A percentile compares a stretch with the other conserved stretches of the same genome.
phyloP scores from a whole-genome alignment of 2,329 filamentous ascomycete species.

The Dothideomycetidae sp. region DNA sequence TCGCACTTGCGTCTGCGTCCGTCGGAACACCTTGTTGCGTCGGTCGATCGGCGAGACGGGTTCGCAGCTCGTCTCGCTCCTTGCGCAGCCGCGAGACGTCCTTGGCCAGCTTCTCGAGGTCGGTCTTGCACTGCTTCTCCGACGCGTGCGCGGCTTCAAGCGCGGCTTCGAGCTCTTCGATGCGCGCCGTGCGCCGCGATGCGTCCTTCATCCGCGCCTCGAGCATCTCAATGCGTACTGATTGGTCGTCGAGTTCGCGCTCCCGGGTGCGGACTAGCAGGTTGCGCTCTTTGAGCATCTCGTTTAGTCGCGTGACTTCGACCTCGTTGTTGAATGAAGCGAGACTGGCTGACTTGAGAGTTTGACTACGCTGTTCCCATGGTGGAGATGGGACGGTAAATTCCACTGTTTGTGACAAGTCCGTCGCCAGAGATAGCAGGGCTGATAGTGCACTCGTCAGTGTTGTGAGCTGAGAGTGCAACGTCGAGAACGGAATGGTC shows the following conservation, averaged over 20 bases:
- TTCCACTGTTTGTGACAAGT: conserved; percentile 32
- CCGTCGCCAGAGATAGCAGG: conserved; percentile 46
- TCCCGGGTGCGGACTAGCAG: conserved; percentile 40
- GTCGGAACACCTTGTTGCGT: conserved; percentile 39
- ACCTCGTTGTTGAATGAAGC: conserved; percentile 72
- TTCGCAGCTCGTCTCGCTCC: conserved; percentile 52
- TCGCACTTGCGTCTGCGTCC: conserved; percentile 35
- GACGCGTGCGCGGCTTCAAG: conserved; percentile 43
- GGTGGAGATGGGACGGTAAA: conserved; percentile 62
- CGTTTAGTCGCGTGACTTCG: conserved; percentile 65
- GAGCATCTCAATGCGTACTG: conserved; percentile 87
- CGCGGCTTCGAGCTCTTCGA: conserved; percentile 46
- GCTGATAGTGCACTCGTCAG: conserved; percentile 53
- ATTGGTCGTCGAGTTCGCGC: conserved; percentile 68
- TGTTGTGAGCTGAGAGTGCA: conserved; percentile 51
- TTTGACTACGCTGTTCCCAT: conserved; percentile 69
- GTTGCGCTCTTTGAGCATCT: conserved; percentile 65
- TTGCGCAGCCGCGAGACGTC: conserved; percentile 36
- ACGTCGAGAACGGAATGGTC: conserved; percentile 54
- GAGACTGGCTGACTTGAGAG: conserved; percentile 69
- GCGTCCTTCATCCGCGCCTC: conserved; percentile 78
- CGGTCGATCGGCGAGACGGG: conserved; percentile 41
- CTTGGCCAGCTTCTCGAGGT: conserved; percentile 38
- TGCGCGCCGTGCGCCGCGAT: conserved; percentile 57
- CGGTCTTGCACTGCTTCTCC: conserved; percentile 17